Evolutionary conservation across 108 stramenopile species (phyloP).

Genomic region (Cyclotella choctawhatcheeana): DNA sequence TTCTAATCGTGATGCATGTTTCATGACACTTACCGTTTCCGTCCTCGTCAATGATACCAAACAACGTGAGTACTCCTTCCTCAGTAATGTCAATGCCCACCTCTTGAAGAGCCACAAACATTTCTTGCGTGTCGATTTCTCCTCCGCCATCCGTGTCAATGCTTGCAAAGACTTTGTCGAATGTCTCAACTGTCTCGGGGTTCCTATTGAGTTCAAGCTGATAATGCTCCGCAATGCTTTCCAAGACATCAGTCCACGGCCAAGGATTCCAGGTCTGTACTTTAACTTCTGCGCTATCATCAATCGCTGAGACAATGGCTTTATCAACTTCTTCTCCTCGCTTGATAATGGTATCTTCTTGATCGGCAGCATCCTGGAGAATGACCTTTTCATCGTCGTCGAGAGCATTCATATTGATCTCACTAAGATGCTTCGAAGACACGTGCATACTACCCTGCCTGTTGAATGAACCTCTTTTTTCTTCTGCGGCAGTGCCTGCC

Average conservation of each 20-base stretch:
- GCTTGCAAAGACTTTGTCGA: not conserved
- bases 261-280: constrained; percentile 20
- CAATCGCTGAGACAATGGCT: not conserved
- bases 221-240: constrained; percentile 14
- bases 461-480: no score
- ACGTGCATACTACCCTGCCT: not conserved
- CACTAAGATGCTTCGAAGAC: not conserved
- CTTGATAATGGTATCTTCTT: constrained; percentile 18
- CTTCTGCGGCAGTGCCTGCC: no score
- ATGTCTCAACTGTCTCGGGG: not conserved
- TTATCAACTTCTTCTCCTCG: constrained; percentile 17
- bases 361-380: not conserved
- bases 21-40: constrained; percentile 10
- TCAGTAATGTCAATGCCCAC: constrained; percentile 13
- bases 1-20: no score
- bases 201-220: not conserved
- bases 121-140: constrained; percentile 9
- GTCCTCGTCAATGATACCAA: constrained; percentile 28
- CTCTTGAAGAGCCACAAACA: constrained; percentile 10
- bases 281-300: not conserved
- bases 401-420: not conserved
- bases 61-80: constrained; percentile 10
- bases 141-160: constrained; percentile 25
- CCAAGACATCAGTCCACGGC: constrained; percentile 15
- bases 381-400: constrained; percentile 2